Evolutionary conservation across 768 basidiomycete species (phyloP), one percentile per base, ranked within the genome.

Genomic region (Leccinum variicolor): DNA sequence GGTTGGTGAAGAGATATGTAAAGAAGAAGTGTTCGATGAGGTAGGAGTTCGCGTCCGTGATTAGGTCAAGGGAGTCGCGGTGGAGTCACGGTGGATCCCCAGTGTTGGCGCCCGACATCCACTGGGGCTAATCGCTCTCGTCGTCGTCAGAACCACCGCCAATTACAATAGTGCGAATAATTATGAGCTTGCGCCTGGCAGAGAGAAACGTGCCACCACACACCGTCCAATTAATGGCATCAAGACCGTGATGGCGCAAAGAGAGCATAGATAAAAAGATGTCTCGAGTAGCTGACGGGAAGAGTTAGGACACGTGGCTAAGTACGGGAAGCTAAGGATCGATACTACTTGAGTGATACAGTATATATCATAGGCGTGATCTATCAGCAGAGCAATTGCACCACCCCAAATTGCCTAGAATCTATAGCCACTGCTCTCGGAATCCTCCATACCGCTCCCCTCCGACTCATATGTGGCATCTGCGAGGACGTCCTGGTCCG

Each of bases 171-270:
- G 63, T 88, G 84, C 89, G 90, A 49, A 51, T 23, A 28, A 39
- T 21, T 3, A 34, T 65, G 50, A 63, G 50, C 17, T n/a, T 1
- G 36, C 19, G 34, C n/a, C 34, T 1, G 26, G n/a, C 23, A 59
- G 19, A 52, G 13, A 14, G 17, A 4, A 23, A 46, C 17, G 26
- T 48, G 29, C 29, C 14, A 43, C 2, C 7, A 73, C 85, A 66
- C 62, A 95, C 95, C 77, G 86, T 91, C 78, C 89, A 88, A 65
- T 99, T 98, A 52, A 98, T 80, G 3, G 96, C 86, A 98, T 96
- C 13, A 99, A 81, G n/a, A 95, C 85, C 6, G 83, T 72, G 6
- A 87, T 74, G 0, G 94, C 94, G 58, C 93, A 87, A 51, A 92
- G 66, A 0, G 94, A 92, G 72, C 91, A 92, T 15, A 97, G 79